Evolutionary conservation across 2,329 filamentous ascomycete species (phyloP).

Genomic region (Fusarium dlaminii): DNA sequence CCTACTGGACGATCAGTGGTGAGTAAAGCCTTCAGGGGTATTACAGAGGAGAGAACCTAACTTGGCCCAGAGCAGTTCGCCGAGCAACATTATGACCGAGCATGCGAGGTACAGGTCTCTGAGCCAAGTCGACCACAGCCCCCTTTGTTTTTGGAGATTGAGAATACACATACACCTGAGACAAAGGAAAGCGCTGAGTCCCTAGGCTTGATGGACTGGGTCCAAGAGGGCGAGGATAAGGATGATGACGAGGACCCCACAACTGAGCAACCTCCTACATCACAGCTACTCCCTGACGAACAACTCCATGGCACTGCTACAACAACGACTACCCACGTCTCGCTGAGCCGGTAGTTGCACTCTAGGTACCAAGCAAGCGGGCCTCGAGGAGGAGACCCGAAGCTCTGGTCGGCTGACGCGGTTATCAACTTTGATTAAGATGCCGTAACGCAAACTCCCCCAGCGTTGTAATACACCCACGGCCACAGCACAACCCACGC

Average conservation of each 20-base stretch:
- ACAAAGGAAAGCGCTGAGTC: background rate
- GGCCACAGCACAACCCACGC: background rate
- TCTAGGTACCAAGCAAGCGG: background rate
- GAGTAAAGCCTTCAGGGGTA: background rate
- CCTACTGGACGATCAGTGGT: conserved; percentile 22
- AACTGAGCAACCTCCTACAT: background rate
- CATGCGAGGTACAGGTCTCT: background rate
- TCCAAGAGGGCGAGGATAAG: background rate
- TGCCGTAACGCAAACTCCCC: background rate
- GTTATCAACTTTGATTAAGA: background rate
- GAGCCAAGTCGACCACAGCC: background rate
- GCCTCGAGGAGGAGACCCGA: background rate
- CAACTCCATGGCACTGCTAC: background rate
- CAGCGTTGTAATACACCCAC: background rate
- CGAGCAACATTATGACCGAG: background rate
- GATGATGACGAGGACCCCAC: background rate
- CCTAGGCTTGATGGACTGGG: background rate
- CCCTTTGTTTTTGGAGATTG: conserved; percentile 6
- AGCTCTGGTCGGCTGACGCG: background rate
- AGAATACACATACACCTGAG: background rate
- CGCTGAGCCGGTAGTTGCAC: background rate
- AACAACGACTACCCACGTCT: background rate
- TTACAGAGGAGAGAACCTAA: background rate
- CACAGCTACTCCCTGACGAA: background rate
- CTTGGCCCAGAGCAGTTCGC: conserved; percentile 4